A percentile compares a stretch with the other conserved stretches of the same genome.
Conservation (phyloP, 2,329 filamentous ascomycete genomes). For the Diplodia mutila region DNA sequence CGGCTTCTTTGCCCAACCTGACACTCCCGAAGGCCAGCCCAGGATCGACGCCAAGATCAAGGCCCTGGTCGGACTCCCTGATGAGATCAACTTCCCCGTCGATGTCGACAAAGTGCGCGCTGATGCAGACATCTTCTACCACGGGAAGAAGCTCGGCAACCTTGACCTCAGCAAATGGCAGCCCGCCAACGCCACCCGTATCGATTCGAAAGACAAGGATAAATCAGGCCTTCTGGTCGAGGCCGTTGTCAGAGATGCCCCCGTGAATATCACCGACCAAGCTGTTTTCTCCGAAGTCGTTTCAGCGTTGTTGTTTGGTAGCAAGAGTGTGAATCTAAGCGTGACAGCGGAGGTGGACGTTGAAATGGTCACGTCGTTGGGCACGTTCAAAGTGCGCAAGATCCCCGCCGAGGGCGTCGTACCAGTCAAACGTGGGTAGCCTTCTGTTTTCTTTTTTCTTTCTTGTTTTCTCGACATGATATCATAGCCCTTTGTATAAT, state of each 20-base stretch:
- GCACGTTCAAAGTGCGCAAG: slow-evolving; percentile 76
- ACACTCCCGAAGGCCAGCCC: slow-evolving; percentile 72
- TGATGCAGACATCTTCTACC: slow-evolving; percentile 78
- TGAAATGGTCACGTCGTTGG: slow-evolving; percentile 78
- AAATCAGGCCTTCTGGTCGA: slow-evolving; percentile 71
- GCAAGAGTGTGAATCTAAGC: slow-evolving; percentile 68
- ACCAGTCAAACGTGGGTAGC: slow-evolving; percentile 88
- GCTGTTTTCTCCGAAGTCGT: slow-evolving; percentile 80
- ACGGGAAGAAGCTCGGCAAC: slow-evolving; percentile 75
- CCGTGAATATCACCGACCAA: slow-evolving; percentile 79
- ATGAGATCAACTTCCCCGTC: slow-evolving; percentile 84
- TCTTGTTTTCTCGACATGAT: slow-evolving; percentile 33
- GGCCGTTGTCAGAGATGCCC: slow-evolving; percentile 76
- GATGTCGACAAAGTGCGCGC: slow-evolving; percentile 78
- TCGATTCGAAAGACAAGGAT: slow-evolving; percentile 61
- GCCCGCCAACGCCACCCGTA: slow-evolving; percentile 74
- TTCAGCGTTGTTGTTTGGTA: slow-evolving; percentile 77
- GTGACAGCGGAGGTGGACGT: slow-evolving; percentile 83
- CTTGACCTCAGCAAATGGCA: slow-evolving; percentile 84
- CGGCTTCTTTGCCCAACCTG: slow-evolving; percentile 75
- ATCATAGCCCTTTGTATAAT: slow-evolving; percentile 10
- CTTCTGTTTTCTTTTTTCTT: slow-evolving; percentile 52
- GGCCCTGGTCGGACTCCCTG: slow-evolving; percentile 76
- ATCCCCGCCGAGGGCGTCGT: slow-evolving; percentile 84
- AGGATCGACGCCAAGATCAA: slow-evolving; percentile 81